Evolutionary conservation across 2,329 filamentous ascomycete genomes (phyloP), one percentile per base, ranked within the genome.

Genomic region (Chrysoporthe austroafricana): DNA sequence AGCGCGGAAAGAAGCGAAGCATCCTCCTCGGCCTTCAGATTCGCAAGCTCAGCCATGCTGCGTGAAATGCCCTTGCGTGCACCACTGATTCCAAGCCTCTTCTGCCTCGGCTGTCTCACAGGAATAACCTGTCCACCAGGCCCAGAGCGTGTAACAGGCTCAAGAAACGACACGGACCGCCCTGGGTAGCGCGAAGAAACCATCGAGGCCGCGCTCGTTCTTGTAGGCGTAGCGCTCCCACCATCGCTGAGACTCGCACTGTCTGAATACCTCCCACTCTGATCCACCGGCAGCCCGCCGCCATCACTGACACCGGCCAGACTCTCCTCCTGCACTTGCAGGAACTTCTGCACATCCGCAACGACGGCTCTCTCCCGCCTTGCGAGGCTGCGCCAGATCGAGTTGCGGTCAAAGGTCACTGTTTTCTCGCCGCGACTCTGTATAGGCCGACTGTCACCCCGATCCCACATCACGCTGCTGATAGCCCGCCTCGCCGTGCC

Each of bases 21-120:
- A n/a, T 88, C 81, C 77, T 94, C 90, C 67, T 93, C 90, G 3
- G 81, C 81, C 74, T 93, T 93, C 36, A 94, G 79, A 9, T 84
- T 83, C 0, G 86, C 87, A 5, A 94, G 79, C 64, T 88, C 86
- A 3, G 83, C 80, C 76, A 94, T 91, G 61, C 86, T 84, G 62
- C 82, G 84, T 18, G 86, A 83, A 8, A 95, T 84, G 0, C 88
- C 90, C 39, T 84, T 82, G n/a, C 92, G 84, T 1, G 90, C 90
- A 21, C 85, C 84, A 39, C 83, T 83, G 16, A 94, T 80, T 0
- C 88, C 85, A 9, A 86, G 76, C 46, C 83, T 86, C 66, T 82
- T 83, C 56, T 79, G 77, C 42, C 80, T 80, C 0, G 88, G 88
- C 70, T 90, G 88, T 39, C 84, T 84, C 48, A 88, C 85, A 1